phyloP scores from a whole-genome alignment of 192 early-diverging fungal genomes.

The Podila clonocystis region DNA sequence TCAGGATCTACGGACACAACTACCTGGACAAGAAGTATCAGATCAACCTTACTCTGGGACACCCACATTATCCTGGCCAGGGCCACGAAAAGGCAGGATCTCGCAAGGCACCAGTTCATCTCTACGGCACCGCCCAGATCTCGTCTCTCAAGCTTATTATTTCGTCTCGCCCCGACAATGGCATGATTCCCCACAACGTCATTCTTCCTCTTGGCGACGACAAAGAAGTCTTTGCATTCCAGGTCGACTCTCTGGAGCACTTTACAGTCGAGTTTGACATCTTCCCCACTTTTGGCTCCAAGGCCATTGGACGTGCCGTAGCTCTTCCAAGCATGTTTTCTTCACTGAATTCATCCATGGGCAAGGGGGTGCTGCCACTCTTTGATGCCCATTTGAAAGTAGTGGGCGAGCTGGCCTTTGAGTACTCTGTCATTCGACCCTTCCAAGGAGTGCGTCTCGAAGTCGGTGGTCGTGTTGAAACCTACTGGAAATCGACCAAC shows the following conservation, averaged over 20 bases:
- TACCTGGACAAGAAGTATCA: constrained; percentile 92
- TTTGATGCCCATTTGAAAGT: constrained; percentile 92
- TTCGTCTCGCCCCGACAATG: constrained; percentile 86
- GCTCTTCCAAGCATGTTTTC: constrained; percentile 79
- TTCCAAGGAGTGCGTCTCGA: constrained; percentile 89
- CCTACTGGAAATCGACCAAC: constrained; percentile 99
- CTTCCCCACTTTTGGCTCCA: constrained; percentile 97
- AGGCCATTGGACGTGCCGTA: constrained; percentile 88
- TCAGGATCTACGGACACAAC: constrained; percentile 98
- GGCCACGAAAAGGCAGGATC: constrained; percentile 14
- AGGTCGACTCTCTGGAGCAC: constrained; percentile 76
- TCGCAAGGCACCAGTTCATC: constrained; percentile 61
- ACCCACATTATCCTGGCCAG: constrained; percentile 52
- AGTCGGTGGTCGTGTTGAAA: constrained; percentile 96
- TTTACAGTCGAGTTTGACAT: constrained; percentile 95
- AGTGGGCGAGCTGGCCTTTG: constrained; percentile 90
- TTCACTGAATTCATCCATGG: constrained; percentile 48
- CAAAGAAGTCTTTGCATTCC: constrained; percentile 83
- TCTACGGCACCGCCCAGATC: constrained; percentile 71
- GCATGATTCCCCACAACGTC: constrained; percentile 89
- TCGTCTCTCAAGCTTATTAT: constrained; percentile 89
- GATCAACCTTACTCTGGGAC: constrained; percentile 78
- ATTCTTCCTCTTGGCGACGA: constrained; percentile 91
- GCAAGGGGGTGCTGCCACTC: constrained; percentile 70
- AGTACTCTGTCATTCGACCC: constrained; percentile 84